A percentile compares a stretch with the other conserved stretches of the same genome.
phyloP scores from a whole-genome alignment of 169 alveolate species.

The Amoebophrya sp. region DNA sequence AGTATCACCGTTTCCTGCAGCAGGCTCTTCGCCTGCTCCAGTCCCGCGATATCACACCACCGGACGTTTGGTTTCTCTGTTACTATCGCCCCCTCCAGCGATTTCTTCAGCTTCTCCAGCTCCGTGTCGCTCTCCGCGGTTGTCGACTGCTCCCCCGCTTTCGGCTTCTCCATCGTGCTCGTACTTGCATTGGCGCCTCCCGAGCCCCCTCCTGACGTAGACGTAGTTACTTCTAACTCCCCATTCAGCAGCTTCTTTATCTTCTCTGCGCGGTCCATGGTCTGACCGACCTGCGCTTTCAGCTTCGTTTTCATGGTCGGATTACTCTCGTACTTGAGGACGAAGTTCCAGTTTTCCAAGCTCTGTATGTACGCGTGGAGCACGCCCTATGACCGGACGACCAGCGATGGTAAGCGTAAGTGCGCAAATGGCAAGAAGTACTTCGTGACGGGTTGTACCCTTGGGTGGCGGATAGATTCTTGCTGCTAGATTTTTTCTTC shows the following conservation, averaged over 20 bases:
- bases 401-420: no score
- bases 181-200: no score
- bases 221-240: not conserved
- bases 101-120: conserved; percentile 7
- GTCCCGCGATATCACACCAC: conserved; percentile 79
- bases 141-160: no score
- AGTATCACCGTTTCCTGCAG: conserved; percentile 71
- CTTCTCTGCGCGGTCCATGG: not conserved
- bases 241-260: not conserved
- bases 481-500: no score
- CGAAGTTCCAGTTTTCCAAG: not conserved
- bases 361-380: not conserved
- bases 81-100: not conserved
- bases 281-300: not conserved
- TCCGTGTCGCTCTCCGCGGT: not conserved
- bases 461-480: no score
- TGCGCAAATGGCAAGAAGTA: no score
- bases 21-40: conserved; percentile 65
- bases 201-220: no score
- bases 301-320: not conserved
- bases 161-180: no score
- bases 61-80: conserved; percentile 68
- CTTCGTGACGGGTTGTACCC: no score
- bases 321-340: not conserved
- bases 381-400: no score